Percentiles rank a stretch among this genome's conserved stretches.
Evolutionary conservation across 1,284 basidiomycete genomes (phyloP).

Genomic region (Malassezia restricta): DNA sequence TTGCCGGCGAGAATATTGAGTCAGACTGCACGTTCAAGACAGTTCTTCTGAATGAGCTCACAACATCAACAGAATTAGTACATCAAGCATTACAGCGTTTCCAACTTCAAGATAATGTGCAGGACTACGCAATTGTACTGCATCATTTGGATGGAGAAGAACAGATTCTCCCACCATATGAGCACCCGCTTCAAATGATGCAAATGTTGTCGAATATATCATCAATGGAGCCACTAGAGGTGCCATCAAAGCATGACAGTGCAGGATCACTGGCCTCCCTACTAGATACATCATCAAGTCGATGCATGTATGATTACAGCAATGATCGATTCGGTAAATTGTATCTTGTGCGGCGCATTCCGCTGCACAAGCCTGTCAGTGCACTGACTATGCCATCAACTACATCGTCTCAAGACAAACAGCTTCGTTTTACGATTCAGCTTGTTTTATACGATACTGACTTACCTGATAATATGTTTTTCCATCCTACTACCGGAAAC

Average conservation of each 20-base stretch:
- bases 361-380: neutral
- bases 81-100: slow-evolving; percentile 87
- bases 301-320: slow-evolving; percentile 82
- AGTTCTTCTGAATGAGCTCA: slow-evolving; percentile 74
- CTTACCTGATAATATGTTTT: slow-evolving; percentile 80
- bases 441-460: slow-evolving; percentile 75
- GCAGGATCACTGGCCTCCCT: slow-evolving; percentile 86
- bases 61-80: slow-evolving; percentile 69
- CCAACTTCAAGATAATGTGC: slow-evolving; percentile 53
- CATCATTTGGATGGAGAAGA: slow-evolving; percentile 76
- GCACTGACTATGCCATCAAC: neutral
- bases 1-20: slow-evolving; percentile 67
- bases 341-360: slow-evolving; percentile 58
- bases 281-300: slow-evolving; percentile 74
- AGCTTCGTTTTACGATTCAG: slow-evolving; percentile 67
- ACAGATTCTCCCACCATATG: slow-evolving; percentile 58
- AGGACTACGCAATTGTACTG: slow-evolving; percentile 69
- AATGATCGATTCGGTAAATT: slow-evolving; percentile 94
- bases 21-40: slow-evolving; percentile 97
- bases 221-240: slow-evolving; percentile 51
- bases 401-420: neutral
- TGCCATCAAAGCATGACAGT: slow-evolving; percentile 51
- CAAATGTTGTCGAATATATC: slow-evolving; percentile 66
- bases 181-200: slow-evolving; percentile 74
- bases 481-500: slow-evolving; percentile 70